Base-by-base conservation (phyloP, 768 basidiomycete species). In the Pleurotus citrinopileatus region DNA sequence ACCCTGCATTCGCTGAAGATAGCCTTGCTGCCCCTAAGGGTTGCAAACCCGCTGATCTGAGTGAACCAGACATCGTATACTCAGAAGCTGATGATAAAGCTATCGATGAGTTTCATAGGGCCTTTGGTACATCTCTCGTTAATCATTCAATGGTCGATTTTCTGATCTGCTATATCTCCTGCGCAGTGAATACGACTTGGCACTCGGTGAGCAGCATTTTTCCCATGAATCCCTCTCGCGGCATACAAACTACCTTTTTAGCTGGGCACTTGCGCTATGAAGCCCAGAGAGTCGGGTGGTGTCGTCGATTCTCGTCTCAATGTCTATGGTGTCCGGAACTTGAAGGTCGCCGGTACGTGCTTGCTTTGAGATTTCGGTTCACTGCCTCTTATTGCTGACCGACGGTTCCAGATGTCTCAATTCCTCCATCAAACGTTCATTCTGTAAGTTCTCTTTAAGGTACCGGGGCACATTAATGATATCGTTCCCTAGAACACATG, bases 221-320 rank as follows among this genome's bases (percentile, higher is more conserved):
- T n/a, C 5, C 45, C 45, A 4, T 7, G 7, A 46, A 6, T 19
- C 45, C 12, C n/a, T 25, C 22, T 26, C n/a, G n/a, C n/a, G 28
- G 15, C 10, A 10, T 27, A 13, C 15, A 26, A 9, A 7, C 17
- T 19, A 19, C 38, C 17, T 46, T 15, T 15, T 15, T 9, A 78
- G 77, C 67, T 80, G n/a, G 80, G 79, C 13, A 80, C 79, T 0
- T 78, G 75, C 52, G 72, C 75, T 4, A 79, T 81, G 78, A 77
- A 78, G 46, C 72, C 78, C 3, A 71, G 71, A 32, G 64, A 68
- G 34, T 52, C 69, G 36, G 69, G 67, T 5, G 79, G 78, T 3
- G 80, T 81, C 22, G 79, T 82, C 23, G 77, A 82, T 52, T 19
- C 70, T 25, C 59, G 60, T 3, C 58, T 80, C 32, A 73, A 72